Base-by-base conservation (phyloP, 2,329 filamentous ascomycete genomes). In the Trichophyton verrucosum region DNA sequence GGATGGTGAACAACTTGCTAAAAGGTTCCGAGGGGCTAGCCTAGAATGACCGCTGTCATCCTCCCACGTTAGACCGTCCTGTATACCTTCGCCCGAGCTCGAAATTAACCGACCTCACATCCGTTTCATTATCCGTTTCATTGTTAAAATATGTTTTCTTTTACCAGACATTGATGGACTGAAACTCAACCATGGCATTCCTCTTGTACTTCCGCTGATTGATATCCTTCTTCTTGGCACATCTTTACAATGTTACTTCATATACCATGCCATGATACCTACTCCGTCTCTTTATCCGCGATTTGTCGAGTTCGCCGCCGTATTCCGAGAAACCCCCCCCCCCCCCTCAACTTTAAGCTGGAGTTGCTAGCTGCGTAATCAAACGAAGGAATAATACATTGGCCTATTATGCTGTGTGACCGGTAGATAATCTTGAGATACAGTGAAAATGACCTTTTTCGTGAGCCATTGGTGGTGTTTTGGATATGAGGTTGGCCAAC, bases 1-100 rank as follows among this genome's bases (percentile, higher is more conserved):
- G 68, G 78, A 80, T 73, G 77, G 78, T 76, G 80, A 80, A 74
- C 78, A 80, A 68, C 78, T 84, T 81, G 81, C 81, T 84, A 84
- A 84, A 77, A 79, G 81, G 76, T 80, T 84, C 69, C 83, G 83
- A 80, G 79, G 80, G 77, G 78, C 81, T 82, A 82, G 78, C 74
- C 73, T 82, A 75, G 73, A 72, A 67, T 76, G 68, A 74, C 24
- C 42, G 56, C 36, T 36, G 56, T 58, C 33, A 58, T 42, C 24
- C 40, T 58, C 33, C 38, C 56, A 58, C 36, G 30, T 58, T 46
- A 42, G 40, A 58, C 30, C 49, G 49, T 55, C 49, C 56, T n/a
- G 30, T 42, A 58, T 58, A 27, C 30, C 56, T 46, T 58, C 56
- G 17, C 11, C 38, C 56, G 27, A 55, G 49, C 27, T 55, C 49